Percentiles rank a stretch among this genome's conserved stretches.
Conservation (phyloP, 371 early-diverging fungal species). For the Mortierella sp. region DNA sequence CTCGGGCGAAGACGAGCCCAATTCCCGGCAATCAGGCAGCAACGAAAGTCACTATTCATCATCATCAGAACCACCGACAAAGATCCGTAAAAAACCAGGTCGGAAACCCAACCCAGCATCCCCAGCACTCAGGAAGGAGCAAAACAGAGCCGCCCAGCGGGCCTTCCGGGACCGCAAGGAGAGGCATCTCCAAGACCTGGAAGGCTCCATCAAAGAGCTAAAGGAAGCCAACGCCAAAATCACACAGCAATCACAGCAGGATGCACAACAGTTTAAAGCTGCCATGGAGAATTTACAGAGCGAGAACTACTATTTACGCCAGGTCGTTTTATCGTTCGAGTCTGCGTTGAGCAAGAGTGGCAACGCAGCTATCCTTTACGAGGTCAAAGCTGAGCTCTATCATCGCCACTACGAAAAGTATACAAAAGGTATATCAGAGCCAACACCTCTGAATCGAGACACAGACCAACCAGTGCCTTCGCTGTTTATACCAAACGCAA, state of each 20-base stretch:
- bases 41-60: background rate
- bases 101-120: conserved; percentile 79
- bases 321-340: conserved; percentile 63
- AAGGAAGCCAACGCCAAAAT: conserved; percentile 61
- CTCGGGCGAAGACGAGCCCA: background rate
- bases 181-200: conserved; percentile 71
- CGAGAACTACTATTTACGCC: conserved; percentile 68
- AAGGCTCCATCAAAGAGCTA: conserved; percentile 70
- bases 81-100: conserved; percentile 76
- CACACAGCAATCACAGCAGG: conserved; percentile 52
- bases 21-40: background rate
- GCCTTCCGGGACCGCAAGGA: conserved; percentile 85
- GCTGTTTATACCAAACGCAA: background rate
- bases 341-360: conserved; percentile 47
- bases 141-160: conserved; percentile 82
- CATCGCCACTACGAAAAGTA: conserved; percentile 48
- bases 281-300: conserved; percentile 62
- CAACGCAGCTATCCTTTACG: conserved; percentile 27
- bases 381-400: conserved; percentile 48
- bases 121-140: conserved; percentile 77
- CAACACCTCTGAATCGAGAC: conserved; percentile 27
- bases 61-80: conserved; percentile 22
- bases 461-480: no score
- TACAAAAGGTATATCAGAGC: conserved; percentile 28
- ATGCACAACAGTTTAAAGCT: conserved; percentile 57